Base-by-base conservation (phyloP, 2,329 filamentous ascomycete genomes). In the Fusarium austroafricanum region DNA sequence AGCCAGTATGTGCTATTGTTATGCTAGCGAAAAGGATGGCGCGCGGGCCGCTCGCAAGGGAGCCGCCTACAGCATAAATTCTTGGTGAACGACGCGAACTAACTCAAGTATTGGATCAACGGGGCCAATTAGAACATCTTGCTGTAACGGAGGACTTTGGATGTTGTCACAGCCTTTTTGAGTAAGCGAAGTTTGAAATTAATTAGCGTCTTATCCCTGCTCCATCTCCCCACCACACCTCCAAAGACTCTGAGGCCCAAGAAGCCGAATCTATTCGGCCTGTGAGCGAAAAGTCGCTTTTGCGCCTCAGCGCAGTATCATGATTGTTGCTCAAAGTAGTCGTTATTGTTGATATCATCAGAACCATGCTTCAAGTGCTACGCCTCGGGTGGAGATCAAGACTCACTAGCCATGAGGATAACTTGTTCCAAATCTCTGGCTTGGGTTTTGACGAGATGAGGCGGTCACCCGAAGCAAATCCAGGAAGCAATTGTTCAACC, bases 11-110 rank as follows among this genome's bases (percentile, higher is more conserved):
- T 51, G 45, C 52, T 46, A 52, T 70, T 71, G 61, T 55, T 51
- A 51, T 66, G 43, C 56, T 70, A 70, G 65, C 43, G 38, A 56
- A 53, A 60, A 54, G 45, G 42, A 71, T 60, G 65, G 68, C 68
- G 56, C 47, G 68, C 67, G 67, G 68, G 68, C 68, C 68, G 68
- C 65, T 71, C 51, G 35, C 49, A 55, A 69, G 55, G 52, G 51
- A 60, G 49, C 46, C 45, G 60, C 66, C 50, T 67, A 55, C 45
- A 67, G 56, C 42, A 67, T 67, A 55, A 51, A 70, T 59, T 63
- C 21, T 57, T 46, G 61, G 45, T 68, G 39, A 53, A 52, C 56
- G 29, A 31, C 29, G 29, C 29, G 33, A 29, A 18, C 29, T 31
- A 31, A 14, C 29, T 14, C 29, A 44, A 40, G 31, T 65, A 61